Base-by-base conservation (phyloP, 106 monocot species). In the Triglochin maritima region DNA sequence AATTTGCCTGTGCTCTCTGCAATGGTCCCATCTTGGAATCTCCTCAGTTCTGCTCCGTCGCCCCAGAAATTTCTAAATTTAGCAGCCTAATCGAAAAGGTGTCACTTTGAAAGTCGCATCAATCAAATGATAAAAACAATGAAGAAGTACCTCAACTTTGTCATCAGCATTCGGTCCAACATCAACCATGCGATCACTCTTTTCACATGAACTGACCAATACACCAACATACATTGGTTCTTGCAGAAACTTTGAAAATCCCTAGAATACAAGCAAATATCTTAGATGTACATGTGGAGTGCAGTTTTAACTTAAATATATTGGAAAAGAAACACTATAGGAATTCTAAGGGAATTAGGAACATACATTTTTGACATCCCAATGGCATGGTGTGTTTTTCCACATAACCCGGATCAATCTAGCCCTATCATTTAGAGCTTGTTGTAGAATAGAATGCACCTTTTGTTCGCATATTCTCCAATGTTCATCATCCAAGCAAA, bases 11-110 rank as follows among this genome's bases (percentile, higher is more conserved):
- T 87, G 85, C 94, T 89, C 73, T 94, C 94, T 49, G 94, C 87
- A 83, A 94, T 87, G 7, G 70, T 85, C 16, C 94, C 89, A 78
- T 94, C 94, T 74, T 67, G 87, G 70, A 89, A 94, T 68, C 86
- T 76, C 69, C 94, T 87, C 60, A 94, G 86, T 56, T 94, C 89
- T 62, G 94, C 82, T 75, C 83, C 89, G 52, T 94, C 89, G 65
- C 94, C 94, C 94, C 94, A 94, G 72, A 89, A 94, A 69, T 89
- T 81, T 81, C 94, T 89, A 65, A 87, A 94, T 61, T 82, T 81
- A 58, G 66, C 57, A 71, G 71, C 85, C 94, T 94, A 68, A 9
- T 64, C 13, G 6, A 69, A 64, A 45, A 63, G 42, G 43, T 3
- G 61, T 54, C 14, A 71, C 46, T 57, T 64, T 57, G 29, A 29